Evolutionary conservation across 2,329 filamentous ascomycete species (phyloP).

Genomic region (Colletotrichum musicola): DNA sequence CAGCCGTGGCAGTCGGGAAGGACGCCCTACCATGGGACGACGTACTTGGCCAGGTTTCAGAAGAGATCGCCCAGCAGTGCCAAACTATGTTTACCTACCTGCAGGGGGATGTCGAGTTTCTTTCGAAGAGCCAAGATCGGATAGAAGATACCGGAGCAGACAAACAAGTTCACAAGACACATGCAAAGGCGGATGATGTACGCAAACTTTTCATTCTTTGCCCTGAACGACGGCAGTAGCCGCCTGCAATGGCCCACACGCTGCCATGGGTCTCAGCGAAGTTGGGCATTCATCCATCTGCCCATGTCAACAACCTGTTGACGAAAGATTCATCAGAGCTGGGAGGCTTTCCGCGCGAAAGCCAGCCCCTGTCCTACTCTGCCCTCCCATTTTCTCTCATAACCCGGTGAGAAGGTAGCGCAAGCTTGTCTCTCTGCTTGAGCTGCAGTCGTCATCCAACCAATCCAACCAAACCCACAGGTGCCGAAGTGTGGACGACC

Average conservation of each 20-base stretch:
- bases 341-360: conserved; percentile 31
- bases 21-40: conserved; percentile 10
- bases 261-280: conserved; percentile 4
- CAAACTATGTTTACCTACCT: neutral
- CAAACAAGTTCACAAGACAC: conserved; percentile 4
- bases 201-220: conserved; percentile 42
- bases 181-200: conserved; percentile 4
- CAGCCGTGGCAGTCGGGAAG: neutral
- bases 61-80: neutral
- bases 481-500: conserved; percentile 32
- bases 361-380: conserved; percentile 28
- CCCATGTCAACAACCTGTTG: neutral
- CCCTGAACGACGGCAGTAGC: conserved; percentile 32
- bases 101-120: neutral
- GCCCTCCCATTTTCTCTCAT: conserved; percentile 2
- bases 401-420: conserved; percentile 27
- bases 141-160: neutral
- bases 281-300: conserved; percentile 13
- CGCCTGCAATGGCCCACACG: conserved; percentile 28
- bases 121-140: neutral
- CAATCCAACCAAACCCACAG: conserved; percentile 36
- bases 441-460: conserved; percentile 38
- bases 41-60: conserved; percentile 3
- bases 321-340: conserved; percentile 38
- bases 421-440: conserved; percentile 31